These are phyloP conservation scores for Aspergillus quadricinctus DNA, from an alignment of 2,329 filamentous ascomycete species.

Conservation along the genomic window DNA sequence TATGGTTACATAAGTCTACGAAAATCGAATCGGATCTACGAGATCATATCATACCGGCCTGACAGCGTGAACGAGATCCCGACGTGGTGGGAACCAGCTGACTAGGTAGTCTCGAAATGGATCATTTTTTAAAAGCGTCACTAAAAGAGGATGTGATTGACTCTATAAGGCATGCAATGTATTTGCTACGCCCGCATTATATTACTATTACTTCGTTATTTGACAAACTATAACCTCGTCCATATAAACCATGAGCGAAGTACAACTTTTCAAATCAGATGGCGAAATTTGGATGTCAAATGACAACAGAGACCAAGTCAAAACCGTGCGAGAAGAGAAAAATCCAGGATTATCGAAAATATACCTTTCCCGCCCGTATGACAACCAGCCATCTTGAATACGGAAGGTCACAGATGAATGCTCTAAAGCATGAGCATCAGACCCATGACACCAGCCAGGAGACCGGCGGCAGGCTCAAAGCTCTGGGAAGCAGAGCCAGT, in stretches of 20 bases:
- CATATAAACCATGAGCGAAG: not conserved
- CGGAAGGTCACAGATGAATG: not conserved
- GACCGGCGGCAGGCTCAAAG: constrained; percentile 32
- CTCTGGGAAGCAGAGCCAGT: constrained; percentile 31
- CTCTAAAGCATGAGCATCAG: constrained; percentile 37
- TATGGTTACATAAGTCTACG: not conserved
- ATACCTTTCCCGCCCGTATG: not conserved
- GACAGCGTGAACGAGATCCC: too few relatives aligned
- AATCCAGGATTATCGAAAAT: not conserved
- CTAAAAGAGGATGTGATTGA: not conserved
- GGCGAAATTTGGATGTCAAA: not conserved
- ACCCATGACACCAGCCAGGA: constrained; percentile 35
- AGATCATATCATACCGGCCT: too few relatives aligned
- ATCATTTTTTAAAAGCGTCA: not conserved
- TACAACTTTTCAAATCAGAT: not conserved
- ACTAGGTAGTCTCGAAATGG: not conserved
- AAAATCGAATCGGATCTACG: not conserved
- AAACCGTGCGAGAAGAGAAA: not conserved
- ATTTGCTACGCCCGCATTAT: not conserved
- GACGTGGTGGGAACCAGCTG: not conserved
- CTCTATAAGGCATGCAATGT: not conserved
- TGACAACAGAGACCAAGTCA: not conserved
- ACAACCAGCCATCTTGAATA: not conserved
- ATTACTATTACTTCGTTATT: constrained; percentile 2
- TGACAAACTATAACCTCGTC: not conserved